A percentile compares a stretch with the other conserved stretches of the same genome.
phyloP scores from a whole-genome alignment of 129 eudicot genomes.

The Lactuca sativa region DNA sequence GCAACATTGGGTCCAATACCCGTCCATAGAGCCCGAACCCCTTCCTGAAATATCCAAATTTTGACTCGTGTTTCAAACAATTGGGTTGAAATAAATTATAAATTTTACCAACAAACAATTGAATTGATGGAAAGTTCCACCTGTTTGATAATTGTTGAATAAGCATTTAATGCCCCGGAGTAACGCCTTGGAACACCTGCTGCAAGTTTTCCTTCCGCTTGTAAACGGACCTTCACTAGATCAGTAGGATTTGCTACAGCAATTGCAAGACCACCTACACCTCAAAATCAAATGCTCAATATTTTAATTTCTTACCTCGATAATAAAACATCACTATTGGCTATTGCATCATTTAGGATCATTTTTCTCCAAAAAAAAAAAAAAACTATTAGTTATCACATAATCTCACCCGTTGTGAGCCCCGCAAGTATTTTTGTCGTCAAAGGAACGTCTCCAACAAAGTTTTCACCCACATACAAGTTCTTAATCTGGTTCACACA shows the following conservation, averaged over 20 bases:
- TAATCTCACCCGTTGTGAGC: conserved; percentile 76
- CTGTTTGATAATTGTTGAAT: conserved; percentile 74
- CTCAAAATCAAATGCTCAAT: too few relatives aligned
- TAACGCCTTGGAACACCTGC: conserved; percentile 83
- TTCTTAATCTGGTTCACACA: conserved; percentile 52
- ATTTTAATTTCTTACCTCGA: too few relatives aligned
- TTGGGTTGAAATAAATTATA: background rate
- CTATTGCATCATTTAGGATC: background rate
- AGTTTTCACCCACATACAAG: conserved; percentile 75
- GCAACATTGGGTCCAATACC: conserved; percentile 91
- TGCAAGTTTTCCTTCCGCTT: conserved; percentile 79
- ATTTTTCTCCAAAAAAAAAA: background rate
- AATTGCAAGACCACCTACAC: conserved; percentile 66
- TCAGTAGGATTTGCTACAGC: conserved; percentile 80
- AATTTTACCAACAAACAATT: conserved; percentile 1
- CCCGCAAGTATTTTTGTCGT: conserved; percentile 82
- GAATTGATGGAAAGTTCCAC: conserved; percentile 25
- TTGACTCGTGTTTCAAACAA: background rate
- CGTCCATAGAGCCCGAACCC: conserved; percentile 78
- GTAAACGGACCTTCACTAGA: conserved; percentile 86
- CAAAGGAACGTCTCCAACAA: conserved; percentile 80
- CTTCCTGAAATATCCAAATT: conserved; percentile 55
- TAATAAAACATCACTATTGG: background rate
- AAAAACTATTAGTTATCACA: background rate
- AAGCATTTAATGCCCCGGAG: conserved; percentile 81